Evolutionary conservation across 2,329 filamentous ascomycete genomes (phyloP), one percentile per base, ranked within the genome.

Genomic region (Phyllosticta citrichinensis): DNA sequence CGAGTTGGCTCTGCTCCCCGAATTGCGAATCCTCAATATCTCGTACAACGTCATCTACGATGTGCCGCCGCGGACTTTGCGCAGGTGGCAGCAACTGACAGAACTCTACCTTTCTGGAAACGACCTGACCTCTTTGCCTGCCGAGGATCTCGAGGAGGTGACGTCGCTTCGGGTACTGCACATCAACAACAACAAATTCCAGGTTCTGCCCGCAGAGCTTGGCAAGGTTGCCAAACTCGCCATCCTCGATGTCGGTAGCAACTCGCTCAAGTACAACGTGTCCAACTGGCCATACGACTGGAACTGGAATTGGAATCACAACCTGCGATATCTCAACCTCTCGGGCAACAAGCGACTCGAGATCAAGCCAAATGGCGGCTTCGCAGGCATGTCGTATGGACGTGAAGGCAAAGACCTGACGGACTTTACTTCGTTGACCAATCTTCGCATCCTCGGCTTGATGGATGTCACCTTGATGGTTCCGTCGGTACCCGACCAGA

Each of bases 261-360:
- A 99, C 71, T 86, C 84, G 22, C 80, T 99, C 62, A 99, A 97
- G 74, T 99, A 99, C 81, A 99, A 99, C 71, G 95, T 99, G 55
- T 94, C 91, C 30, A 99, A 99, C 70, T 96, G 96, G 81, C 94
- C 93, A 0, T 99, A 99, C 71, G 94, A 99, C 72, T 99, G 94
- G 94, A 99, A 99, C 69, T 99, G 94, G 94, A 97, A 97, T 70
- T 89, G 94, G 81, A 99, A 99, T 69, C 90, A 89, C 56, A 95
- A 97, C 68, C 78, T 99, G 65, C 88, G 92, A 64, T 99, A 95
- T 70, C 86, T 99, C 64, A 99, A 97, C 70, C 80, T 99, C 69
- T 97, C 93, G 0, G 94, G 94, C 57, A 99, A 99, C 77, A 97
- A 96, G 74, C 86, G 93, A 57, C 77, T 99, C 35, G 94, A 99